These are phyloP conservation scores for Phytophthora ohioensis DNA, from an alignment of 352 stramenopile genomes.

Conservation along the genomic window DNA sequence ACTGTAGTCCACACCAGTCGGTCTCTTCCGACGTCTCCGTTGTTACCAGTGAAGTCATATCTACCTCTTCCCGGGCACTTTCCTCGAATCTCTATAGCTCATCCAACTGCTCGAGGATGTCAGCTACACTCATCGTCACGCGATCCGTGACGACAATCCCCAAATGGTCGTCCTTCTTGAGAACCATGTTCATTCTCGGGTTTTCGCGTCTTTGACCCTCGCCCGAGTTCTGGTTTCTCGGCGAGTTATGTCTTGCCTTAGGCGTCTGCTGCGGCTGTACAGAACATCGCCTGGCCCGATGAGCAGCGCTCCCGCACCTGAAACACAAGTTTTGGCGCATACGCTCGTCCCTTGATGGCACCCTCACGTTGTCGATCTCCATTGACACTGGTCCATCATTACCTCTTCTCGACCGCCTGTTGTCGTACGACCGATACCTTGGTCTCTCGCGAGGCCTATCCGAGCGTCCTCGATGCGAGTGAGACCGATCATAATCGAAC, in stretches of 20 bases:
- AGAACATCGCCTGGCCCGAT: conserved; percentile 11
- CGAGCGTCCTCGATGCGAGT: neutral
- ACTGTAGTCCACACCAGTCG: no score
- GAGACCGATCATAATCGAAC: neutral
- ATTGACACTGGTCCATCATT: conserved; percentile 20
- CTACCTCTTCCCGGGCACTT: no score
- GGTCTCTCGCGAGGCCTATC: conserved; percentile 6
- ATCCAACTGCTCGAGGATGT: no score
- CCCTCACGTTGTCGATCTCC: conserved; percentile 21
- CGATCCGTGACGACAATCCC: no score
- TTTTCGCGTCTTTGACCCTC: no score
- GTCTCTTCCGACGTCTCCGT: no score
- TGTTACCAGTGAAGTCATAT: no score
- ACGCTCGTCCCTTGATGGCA: conserved; percentile 17
- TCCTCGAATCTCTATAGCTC: no score
- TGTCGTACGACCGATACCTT: conserved; percentile 23
- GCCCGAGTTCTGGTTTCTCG: no score
- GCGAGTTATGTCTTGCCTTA: neutral
- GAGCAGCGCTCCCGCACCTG: conserved; percentile 14
- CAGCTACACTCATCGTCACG: no score
- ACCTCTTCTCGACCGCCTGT: conserved; percentile 7
- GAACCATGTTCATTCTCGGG: no score
- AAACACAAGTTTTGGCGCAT: conserved; percentile 26
- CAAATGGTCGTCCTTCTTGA: no score
- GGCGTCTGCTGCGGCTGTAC: conserved; percentile 4